phyloP scores from a whole-genome alignment of 192 early-diverging fungal species.

The Mortierella alpina region DNA sequence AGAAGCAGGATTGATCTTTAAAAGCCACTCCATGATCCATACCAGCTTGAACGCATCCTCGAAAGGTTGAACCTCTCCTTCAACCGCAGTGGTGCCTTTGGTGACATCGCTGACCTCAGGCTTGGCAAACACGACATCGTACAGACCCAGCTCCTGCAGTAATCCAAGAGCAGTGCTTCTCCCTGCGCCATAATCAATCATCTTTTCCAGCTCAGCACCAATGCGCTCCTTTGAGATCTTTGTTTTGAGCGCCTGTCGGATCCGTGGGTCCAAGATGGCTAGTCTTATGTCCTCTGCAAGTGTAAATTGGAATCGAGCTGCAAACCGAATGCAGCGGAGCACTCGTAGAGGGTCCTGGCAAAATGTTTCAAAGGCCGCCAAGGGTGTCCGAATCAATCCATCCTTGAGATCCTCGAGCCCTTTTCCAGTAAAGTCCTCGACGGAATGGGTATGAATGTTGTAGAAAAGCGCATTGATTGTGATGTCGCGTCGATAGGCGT shows the following conservation, averaged over 20 bases:
- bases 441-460: slow-evolving; percentile 85
- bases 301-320: slow-evolving; percentile 83
- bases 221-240: slow-evolving; percentile 94
- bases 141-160: slow-evolving; percentile 51
- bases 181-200: slow-evolving; percentile 65
- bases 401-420: slow-evolving; percentile 80
- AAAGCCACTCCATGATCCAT: slow-evolving; percentile 57
- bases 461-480: slow-evolving; percentile 99
- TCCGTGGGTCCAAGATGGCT: slow-evolving; percentile 67
- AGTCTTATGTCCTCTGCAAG: slow-evolving; percentile 75
- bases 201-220: slow-evolving; percentile 91
- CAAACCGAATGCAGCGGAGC: slow-evolving; percentile 93
- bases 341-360: slow-evolving; percentile 95
- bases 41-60: slow-evolving; percentile 47
- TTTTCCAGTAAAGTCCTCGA: slow-evolving; percentile 89
- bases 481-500: slow-evolving; percentile 92
- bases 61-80: slow-evolving; percentile 32
- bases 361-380: slow-evolving; percentile 90
- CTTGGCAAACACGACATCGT: slow-evolving; percentile 54
- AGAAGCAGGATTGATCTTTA: slow-evolving; percentile 19
- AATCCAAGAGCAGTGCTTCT: slow-evolving; percentile 47
- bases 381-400: slow-evolving; percentile 87
- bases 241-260: slow-evolving; percentile 71
- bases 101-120: slow-evolving; percentile 45
- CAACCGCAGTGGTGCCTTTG: slow-evolving; percentile 18